Base-by-base conservation (phyloP, 2,329 filamentous ascomycete species). In the Phialocephala subalpina region DNA sequence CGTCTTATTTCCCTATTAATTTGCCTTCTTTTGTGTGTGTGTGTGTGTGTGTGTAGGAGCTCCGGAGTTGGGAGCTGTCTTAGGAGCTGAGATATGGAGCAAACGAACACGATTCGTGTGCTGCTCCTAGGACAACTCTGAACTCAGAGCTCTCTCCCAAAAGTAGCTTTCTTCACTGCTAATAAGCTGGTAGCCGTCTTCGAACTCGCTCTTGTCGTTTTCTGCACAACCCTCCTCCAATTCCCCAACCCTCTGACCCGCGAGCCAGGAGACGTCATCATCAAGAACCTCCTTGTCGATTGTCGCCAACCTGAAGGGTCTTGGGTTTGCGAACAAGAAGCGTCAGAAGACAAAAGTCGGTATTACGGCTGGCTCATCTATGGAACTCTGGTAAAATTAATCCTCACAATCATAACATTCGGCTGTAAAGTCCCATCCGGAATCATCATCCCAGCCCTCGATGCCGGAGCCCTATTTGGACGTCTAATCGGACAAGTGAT, bases 361-460 rank as follows among this genome's bases (percentile, higher is more conserved):
- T 88, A 87, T 67, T 78, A 85, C 58, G 80, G 78, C 36, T 87
- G 79, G 78, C 78, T 89, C 3, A 70, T 82, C 6, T 82, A 86
- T 69, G 86, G 85, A 3, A 84, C 83, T 0, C 67, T 86, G 1
- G 80, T 82, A 22, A 88, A 88, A 74, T 79, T 88, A 2, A 67
- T 86, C 18, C 79, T 88, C 9, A 88, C 84, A 0, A 86, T 82
- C 67, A 81, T 88, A 45, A 88, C 86, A 0, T 87, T 87, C 68
- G 86, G 86, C 16, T 82, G 83, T 75, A 88, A 88, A 76, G 85
- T 88, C 1, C 86, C 86, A 0, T 85, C 83, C 0, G 86, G 86
- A 1, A 83, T 88, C 64, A 88, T 88, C 73, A 87, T 89, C 60
- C 86, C 86, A 0, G 82, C 86, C 1, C 79, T 88, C 2, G 84